phyloP scores from a whole-genome alignment of 2,329 filamentous ascomycete species.

The Knufia fluminis region DNA sequence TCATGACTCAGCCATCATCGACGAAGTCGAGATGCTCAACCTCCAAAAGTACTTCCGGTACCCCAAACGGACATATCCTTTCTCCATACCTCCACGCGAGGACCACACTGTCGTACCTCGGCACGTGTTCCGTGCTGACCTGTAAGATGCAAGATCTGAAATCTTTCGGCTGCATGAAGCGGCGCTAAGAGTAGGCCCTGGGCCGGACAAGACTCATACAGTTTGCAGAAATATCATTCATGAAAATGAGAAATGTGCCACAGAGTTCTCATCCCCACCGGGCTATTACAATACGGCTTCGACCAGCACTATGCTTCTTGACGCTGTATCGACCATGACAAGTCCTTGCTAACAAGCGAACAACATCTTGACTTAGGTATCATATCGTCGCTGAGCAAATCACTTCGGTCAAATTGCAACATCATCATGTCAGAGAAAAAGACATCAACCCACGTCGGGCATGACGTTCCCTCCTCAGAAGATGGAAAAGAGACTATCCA shows the following conservation, averaged over 20 bases:
- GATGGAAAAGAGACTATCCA: not conserved
- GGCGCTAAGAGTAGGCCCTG: not conserved
- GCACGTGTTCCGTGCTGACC: conserved; percentile 6
- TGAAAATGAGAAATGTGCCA: not conserved
- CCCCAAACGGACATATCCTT: not conserved
- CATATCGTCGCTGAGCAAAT: too few species aligned
- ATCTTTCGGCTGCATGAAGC: not conserved
- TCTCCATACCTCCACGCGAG: not conserved
- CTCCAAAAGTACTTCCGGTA: not conserved
- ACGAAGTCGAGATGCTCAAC: too few species aligned
- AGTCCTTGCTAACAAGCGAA: too few species aligned
- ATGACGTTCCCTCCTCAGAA: not conserved
- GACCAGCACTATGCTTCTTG: not conserved
- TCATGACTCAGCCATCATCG: too few species aligned
- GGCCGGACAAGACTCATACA: not conserved
- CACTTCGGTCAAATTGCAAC: too few species aligned
- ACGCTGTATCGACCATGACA: not conserved
- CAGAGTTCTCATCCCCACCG: too few species aligned
- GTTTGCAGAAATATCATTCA: not conserved
- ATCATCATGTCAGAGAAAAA: not conserved
- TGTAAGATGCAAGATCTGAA: not conserved
- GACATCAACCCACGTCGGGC: not conserved
- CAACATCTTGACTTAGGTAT: too few species aligned
- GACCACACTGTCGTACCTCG: not conserved
- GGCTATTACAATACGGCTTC: not conserved